Conservation (phyloP, 345 rosid genomes). For the Luvunga scandens region DNA sequence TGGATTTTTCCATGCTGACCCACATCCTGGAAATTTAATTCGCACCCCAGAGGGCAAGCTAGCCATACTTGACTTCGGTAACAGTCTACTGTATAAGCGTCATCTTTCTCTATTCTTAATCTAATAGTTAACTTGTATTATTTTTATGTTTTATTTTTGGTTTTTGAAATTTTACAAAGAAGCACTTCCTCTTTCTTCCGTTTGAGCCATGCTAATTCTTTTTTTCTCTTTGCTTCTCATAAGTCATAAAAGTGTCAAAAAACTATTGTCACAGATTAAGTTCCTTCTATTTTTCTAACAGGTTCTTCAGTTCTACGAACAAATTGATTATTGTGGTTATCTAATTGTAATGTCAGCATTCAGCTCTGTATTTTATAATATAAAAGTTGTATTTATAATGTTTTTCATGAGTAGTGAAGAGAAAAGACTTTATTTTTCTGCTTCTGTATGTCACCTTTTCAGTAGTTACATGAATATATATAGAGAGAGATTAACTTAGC, state of each 20-base stretch:
- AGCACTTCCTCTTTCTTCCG: background rate
- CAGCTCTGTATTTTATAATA: background rate
- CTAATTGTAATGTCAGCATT: background rate
- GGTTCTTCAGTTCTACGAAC: background rate
- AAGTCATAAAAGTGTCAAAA: background rate
- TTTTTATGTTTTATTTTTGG: background rate
- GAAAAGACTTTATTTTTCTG: no score
- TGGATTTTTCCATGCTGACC: conserved; percentile 98
- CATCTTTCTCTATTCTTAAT: background rate
- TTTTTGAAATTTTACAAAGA: background rate
- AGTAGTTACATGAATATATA: no score
- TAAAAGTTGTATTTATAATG: background rate
- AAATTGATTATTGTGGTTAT: background rate
- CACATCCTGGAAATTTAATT: conserved; percentile 97
- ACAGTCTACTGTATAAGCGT: conserved; percentile 19
- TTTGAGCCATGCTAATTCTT: background rate
- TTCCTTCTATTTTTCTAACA: background rate
- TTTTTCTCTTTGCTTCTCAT: background rate
- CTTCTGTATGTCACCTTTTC: no score
- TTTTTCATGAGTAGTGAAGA: background rate
- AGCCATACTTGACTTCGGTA: conserved; percentile 97
- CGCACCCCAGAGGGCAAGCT: conserved; percentile 98
- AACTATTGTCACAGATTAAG: background rate
- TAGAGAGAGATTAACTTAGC: no score
- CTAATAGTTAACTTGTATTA: background rate